A percentile compares a stretch with the other conserved stretches of the same genome.
Conservation (phyloP, 2,329 filamentous ascomycete species). For the Arachnopeziza araneosa region DNA sequence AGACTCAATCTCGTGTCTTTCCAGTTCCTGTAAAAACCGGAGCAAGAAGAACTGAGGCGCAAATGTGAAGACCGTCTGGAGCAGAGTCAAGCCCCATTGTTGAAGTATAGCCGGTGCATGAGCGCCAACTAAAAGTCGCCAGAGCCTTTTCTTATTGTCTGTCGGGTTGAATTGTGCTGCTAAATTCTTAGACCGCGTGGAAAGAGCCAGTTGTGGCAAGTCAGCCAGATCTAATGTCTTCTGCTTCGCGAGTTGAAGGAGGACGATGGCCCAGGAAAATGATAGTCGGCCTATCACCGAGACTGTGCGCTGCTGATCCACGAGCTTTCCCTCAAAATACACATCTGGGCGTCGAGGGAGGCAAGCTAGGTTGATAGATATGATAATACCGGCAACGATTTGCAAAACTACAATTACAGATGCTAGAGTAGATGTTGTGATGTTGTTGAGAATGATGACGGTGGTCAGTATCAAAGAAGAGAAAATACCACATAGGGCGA, state of each 20-base stretch:
- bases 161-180: slow-evolving; percentile 45
- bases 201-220: slow-evolving; percentile 54
- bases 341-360: slow-evolving; percentile 51
- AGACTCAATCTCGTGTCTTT: slow-evolving; percentile 44
- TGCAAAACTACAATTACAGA: not conserved
- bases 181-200: slow-evolving; percentile 45
- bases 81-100: slow-evolving; percentile 51
- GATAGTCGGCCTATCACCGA: slow-evolving; percentile 58
- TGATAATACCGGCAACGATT: not conserved
- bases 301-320: slow-evolving; percentile 59
- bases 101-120: slow-evolving; percentile 50
- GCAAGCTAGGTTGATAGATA: not conserved
- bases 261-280: slow-evolving; percentile 55
- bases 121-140: slow-evolving; percentile 52
- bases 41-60: slow-evolving; percentile 65
- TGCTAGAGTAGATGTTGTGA: not conserved
- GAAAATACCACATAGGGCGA: not conserved
- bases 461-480: not conserved
- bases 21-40: slow-evolving; percentile 59
- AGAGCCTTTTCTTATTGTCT: slow-evolving; percentile 46
- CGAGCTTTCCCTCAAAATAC: slow-evolving; percentile 48
- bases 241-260: slow-evolving; percentile 50
- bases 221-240: slow-evolving; percentile 59
- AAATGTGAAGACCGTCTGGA: slow-evolving; percentile 44
- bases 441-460: not conserved